A percentile compares a stretch with the other conserved stretches of the same genome.
Conservation (phyloP, 805 yeast species). For the Jamesozyma jinghongensis region DNA sequence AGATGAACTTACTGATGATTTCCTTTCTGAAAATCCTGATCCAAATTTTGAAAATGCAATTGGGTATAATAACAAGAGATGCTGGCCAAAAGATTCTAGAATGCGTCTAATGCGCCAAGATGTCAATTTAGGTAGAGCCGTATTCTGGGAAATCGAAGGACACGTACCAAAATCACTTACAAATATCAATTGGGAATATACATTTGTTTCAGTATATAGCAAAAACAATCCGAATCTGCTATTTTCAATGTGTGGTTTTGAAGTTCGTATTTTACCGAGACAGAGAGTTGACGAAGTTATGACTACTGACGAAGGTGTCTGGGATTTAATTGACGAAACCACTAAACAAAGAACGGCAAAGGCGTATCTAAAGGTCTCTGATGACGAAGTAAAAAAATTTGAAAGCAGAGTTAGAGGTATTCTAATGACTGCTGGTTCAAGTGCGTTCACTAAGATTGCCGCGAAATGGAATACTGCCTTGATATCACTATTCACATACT, state of each 20-base stretch:
- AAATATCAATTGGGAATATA: slow-evolving; percentile 65
- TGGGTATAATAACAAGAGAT: slow-evolving; percentile 78
- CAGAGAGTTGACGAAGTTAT: slow-evolving; percentile 44
- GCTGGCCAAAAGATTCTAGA: slow-evolving; percentile 92
- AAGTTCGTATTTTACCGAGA: slow-evolving; percentile 79
- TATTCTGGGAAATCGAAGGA: slow-evolving; percentile 78
- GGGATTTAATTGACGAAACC: slow-evolving; percentile 69
- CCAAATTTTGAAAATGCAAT: slow-evolving; percentile 81
- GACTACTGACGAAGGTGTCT: slow-evolving; percentile 70
- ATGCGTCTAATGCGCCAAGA: slow-evolving; percentile 88
- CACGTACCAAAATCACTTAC: slow-evolving; percentile 73
- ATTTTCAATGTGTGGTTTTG: slow-evolving; percentile 92
- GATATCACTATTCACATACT: slow-evolving; percentile 78
- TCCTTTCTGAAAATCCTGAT: slow-evolving; percentile 77
- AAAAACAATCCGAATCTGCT: slow-evolving; percentile 81
- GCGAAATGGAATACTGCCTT: slow-evolving; percentile 94
- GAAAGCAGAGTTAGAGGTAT: slow-evolving; percentile 80
- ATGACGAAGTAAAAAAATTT: slow-evolving; percentile 70
- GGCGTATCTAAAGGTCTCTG: slow-evolving; percentile 77
- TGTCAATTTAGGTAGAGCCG: slow-evolving; percentile 86
- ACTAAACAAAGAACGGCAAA: slow-evolving; percentile 83
- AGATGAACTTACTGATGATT: slow-evolving; percentile 65
- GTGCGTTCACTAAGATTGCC: slow-evolving; percentile 90
- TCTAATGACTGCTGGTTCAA: slow-evolving; percentile 90
- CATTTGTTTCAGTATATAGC: slow-evolving; percentile 82